Evolutionary conservation across 805 yeast genomes (phyloP).

Genomic region (Wickerhamia fluorescens): DNA sequence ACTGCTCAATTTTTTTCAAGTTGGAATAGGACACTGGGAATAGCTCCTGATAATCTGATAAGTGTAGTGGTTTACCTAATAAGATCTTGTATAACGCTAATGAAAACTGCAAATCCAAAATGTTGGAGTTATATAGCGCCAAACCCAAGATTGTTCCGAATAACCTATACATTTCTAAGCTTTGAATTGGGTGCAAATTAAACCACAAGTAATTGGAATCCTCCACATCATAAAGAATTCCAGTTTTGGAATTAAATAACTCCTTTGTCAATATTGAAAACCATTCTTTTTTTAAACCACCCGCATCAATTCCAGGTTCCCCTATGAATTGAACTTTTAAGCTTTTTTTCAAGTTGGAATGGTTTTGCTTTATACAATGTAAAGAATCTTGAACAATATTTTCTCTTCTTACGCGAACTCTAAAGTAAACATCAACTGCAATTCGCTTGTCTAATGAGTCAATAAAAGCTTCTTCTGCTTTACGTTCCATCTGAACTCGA

Average conservation of each 20-base stretch:
- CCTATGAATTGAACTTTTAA: slow-evolving; percentile 72
- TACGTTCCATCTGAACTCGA: slow-evolving; percentile 69
- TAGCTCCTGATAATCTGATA: slow-evolving; percentile 61
- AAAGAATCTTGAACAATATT: slow-evolving; percentile 71
- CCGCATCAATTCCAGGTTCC: slow-evolving; percentile 94
- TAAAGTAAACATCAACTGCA: slow-evolving; percentile 61
- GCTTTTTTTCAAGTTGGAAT: slow-evolving; percentile 61
- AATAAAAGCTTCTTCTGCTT: slow-evolving; percentile 85
- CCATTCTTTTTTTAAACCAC: slow-evolving; percentile 95
- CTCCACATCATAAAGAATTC: slow-evolving; percentile 58
- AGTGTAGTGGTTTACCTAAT: slow-evolving; percentile 43
- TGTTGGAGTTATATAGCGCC: slow-evolving; percentile 86
- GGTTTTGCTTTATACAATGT: slow-evolving; percentile 47
- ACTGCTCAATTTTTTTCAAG: slow-evolving; percentile 22
- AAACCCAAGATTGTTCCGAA: slow-evolving; percentile 85
- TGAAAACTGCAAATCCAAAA: slow-evolving; percentile 76
- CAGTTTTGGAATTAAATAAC: slow-evolving; percentile 60
- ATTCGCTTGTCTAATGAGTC: slow-evolving; percentile 58
- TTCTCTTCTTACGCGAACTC: slow-evolving; percentile 60
- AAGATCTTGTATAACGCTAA: slow-evolving; percentile 69
- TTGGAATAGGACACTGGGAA: slow-evolving; percentile 56
- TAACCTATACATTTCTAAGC: slow-evolving; percentile 54
- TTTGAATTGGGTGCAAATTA: slow-evolving; percentile 38
- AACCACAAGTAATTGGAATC: slow-evolving; percentile 79
- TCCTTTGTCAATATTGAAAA: slow-evolving; percentile 66